Evolutionary conservation across 208 protist species (phyloP), one percentile per base, ranked within the genome.

Genomic region (Trypanosomatidae sp.): DNA sequence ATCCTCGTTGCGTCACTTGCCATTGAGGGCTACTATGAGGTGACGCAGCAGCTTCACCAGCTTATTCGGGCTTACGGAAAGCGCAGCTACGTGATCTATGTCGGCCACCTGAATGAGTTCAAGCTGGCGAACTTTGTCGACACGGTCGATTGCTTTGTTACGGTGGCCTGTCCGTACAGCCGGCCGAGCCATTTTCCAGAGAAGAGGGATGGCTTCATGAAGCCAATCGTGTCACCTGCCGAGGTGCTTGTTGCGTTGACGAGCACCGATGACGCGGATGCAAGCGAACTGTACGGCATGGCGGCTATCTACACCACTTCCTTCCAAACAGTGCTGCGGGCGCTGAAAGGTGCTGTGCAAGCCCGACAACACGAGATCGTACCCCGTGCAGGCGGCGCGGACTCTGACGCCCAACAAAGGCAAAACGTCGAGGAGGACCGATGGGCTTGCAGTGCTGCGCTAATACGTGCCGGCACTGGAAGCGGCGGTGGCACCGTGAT

Each of bases 41-140:
- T 83, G 28, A 91, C 86, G 56, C 83, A 92, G 79, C 80, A 93
- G 25, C 83, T 96, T 12, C 76, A 90, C 64, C 62, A 90, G 60
- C 76, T 94, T 19, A 79, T 96, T 60, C 88, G 90, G 39, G 73
- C 78, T 2, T 84, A 83, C 49, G 82, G 83, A n/a, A 93, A 93
- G 76, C 87, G 91, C 39, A 76, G 84, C 43, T 97, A 97, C 80
- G 80, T 97, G 46, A 86, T 98, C 52, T 96, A 96, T 66, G 82
- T 98, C 44, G 95, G 95, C 4, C 94, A 98, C 75, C 71, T 97
- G 12, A 98, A 98, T 71, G 86, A 95, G 73, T 96, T 89, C 72
- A 98, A 98, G 73, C 76, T 98, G 10, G 91, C 91, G 9, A 98
- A 98, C 72, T 98, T 97, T 79, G 86, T 86, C 0, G 90, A 97